Evolutionary conservation across 2,329 filamentous ascomycete species (phyloP), one percentile per base, ranked within the genome.

Genomic region (Aureobasidium sp.): DNA sequence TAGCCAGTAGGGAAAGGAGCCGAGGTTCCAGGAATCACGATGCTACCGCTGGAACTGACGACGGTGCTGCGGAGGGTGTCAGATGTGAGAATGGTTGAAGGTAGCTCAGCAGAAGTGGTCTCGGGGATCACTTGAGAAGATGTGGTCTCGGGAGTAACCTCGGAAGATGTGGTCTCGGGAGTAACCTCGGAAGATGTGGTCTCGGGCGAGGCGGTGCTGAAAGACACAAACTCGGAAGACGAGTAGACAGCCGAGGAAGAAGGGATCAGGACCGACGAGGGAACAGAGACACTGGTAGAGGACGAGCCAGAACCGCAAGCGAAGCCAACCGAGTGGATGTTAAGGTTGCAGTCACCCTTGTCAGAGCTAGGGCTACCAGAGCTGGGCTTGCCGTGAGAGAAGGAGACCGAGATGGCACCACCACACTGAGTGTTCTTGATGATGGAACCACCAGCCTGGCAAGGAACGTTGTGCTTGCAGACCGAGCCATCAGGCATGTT

Each of bases 351-450:
- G 69, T 76, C 81, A 70, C 82, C 80, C 57, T 68, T 67, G 59
- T 68, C 65, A 20, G 66, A 66, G 36, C 52, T 31, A n/a, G 14
- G 64, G 52, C 66, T 65, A 37, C 65, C 67, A 65, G 73, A 51
- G 45, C 75, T 59, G 81, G 74, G 66, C 83, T 77, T 71, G 87
- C 84, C 63, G 25, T 83, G 75, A 66, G 81, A 78, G 73, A 97
- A 86, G 61, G 84, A 86, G 65, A 97, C 91, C 63, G 85, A 86
- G 73, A 83, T 90, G 67, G 93, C 92, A 76, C 92, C 92, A 84
- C 91, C 93, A 74, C 93, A 97, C 82, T 97, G 91, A 64, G 80
- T 84, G 83, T 97, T 97, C 77, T 84, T 78, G 69, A 97, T 81
- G 51, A 82, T 83, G 63, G 85, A 87, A 70, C 90, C 90, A 17